Conservation (phyloP, 176 grass and related monocot species). For the Rhipidocladum racemiflorum region DNA sequence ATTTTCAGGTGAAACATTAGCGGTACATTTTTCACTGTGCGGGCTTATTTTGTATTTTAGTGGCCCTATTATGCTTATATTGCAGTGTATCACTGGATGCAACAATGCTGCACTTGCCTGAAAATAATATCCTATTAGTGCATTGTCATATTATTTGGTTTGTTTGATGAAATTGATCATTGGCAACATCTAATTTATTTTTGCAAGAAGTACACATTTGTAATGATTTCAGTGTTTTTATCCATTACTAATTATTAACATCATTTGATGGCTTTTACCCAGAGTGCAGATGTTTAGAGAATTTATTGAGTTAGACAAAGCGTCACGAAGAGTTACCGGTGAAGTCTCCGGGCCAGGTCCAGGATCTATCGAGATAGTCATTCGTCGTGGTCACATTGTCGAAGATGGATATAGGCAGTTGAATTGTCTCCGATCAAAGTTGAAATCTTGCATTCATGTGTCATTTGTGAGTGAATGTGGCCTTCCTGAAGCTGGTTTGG, state of each 20-base stretch:
- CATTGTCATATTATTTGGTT: background rate
- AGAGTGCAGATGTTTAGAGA: slow-evolving; percentile 98
- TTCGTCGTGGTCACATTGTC: slow-evolving; percentile 81
- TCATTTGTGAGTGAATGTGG: slow-evolving; percentile 96
- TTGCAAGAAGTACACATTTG: background rate
- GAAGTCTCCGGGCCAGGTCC: slow-evolving; percentile 65
- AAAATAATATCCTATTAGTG: background rate
- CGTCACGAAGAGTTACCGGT: slow-evolving; percentile 53
- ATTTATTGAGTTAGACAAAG: slow-evolving; percentile 85
- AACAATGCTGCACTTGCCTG: slow-evolving; percentile 13
- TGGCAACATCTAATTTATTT: slow-evolving; percentile 11
- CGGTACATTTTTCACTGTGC: background rate
- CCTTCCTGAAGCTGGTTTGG: slow-evolving; percentile 96
- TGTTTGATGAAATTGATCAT: slow-evolving; percentile 1
- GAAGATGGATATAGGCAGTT: slow-evolving; percentile 95
- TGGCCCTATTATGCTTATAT: background rate
- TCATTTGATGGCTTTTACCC: slow-evolving; percentile 37
- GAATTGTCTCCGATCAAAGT: slow-evolving; percentile 71
- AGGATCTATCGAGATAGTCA: slow-evolving; percentile 76
- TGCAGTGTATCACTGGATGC: background rate
- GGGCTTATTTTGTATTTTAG: background rate
- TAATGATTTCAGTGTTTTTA: slow-evolving; percentile 21
- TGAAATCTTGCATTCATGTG: slow-evolving; percentile 88
- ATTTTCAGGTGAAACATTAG: background rate
- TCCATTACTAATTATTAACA: slow-evolving; percentile 20